A percentile compares a stretch with the other conserved stretches of the same genome.
Conservation (phyloP, 306 rosid species). For the Quercus agrifolia region DNA sequence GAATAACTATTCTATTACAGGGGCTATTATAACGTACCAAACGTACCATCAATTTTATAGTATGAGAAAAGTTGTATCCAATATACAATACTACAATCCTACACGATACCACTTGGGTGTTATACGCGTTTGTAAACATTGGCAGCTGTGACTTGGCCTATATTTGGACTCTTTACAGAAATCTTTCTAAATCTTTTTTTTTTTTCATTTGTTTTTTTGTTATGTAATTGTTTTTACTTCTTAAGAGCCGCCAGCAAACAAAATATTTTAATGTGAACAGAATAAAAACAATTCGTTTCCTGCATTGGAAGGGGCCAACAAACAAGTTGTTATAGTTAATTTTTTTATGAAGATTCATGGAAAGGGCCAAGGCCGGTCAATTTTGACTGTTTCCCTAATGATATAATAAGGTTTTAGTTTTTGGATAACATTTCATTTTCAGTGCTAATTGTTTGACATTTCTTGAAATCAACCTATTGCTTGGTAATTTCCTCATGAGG, state of each 20-base stretch:
- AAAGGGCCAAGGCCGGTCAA: not conserved
- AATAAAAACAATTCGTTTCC: not conserved
- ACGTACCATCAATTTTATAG: too few species aligned
- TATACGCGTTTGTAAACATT: too few species aligned
- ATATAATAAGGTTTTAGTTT: not conserved
- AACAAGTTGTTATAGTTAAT: not conserved
- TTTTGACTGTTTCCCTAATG: too few species aligned
- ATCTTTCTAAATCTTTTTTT: not conserved
- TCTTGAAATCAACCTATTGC: not conserved
- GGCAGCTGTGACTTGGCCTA: too few species aligned
- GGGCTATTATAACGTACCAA: too few species aligned
- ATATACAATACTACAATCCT: too few species aligned
- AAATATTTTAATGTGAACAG: not conserved
- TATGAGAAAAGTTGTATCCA: rapidly evolving
- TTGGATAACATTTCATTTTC: not conserved
- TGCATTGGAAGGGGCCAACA: not conserved
- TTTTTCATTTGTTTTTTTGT: not conserved
- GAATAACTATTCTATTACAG: too few species aligned
- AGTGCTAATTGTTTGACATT: not conserved
- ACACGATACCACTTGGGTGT: too few species aligned
- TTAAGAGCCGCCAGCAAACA: not conserved
- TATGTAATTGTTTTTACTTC: not conserved
- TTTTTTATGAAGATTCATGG: not conserved
- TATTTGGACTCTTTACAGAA: not conserved
- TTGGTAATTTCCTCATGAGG: not conserved